phyloP scores from a whole-genome alignment of 78 protist species.

The Dictyostelium purpureum region DNA sequence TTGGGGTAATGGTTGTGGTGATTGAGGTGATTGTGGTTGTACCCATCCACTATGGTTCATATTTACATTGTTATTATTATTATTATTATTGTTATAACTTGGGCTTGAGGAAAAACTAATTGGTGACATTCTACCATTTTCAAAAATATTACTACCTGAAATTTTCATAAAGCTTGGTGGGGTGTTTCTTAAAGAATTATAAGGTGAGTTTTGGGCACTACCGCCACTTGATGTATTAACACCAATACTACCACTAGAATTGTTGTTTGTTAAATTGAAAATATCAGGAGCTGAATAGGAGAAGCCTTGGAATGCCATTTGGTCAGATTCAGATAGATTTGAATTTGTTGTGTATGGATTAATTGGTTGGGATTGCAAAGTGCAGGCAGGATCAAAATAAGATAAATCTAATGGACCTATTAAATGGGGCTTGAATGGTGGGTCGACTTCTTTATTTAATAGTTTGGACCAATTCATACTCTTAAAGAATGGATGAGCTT shows the following conservation, averaged over 20 bases:
- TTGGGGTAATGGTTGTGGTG: conserved; percentile 31
- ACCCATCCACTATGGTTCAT: conserved; percentile 46
- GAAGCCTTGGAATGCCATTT: conserved; percentile 74
- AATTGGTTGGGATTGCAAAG: conserved; percentile 56
- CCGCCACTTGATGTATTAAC: not conserved
- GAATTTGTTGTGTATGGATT: conserved; percentile 50
- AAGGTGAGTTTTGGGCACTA: conserved; percentile 7
- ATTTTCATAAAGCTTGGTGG: conserved; percentile 5
- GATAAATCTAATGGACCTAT: conserved; percentile 66
- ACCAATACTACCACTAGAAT: not conserved
- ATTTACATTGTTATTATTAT: not conserved
- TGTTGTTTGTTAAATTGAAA: not conserved
- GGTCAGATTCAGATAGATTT: conserved; percentile 63
- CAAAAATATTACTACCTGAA: conserved; percentile 8
- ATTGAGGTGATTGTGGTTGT: conserved; percentile 56
- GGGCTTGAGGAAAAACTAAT: conserved; percentile 1
- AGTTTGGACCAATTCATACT: conserved; percentile 74
- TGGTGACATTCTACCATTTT: conserved; percentile 1
- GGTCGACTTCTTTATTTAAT: conserved; percentile 42
- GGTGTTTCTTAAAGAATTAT: conserved; percentile 7
- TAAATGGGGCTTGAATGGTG: conserved; percentile 87
- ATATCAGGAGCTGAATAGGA: conserved; percentile 73
- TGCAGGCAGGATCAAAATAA: conserved; percentile 62
- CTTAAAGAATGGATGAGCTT: conserved; percentile 78
- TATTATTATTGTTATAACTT: not conserved